Percentiles rank a stretch among this genome's conserved stretches.
Conservation (phyloP, 2,329 filamentous ascomycete species). For the Colletotrichum sp. region DNA sequence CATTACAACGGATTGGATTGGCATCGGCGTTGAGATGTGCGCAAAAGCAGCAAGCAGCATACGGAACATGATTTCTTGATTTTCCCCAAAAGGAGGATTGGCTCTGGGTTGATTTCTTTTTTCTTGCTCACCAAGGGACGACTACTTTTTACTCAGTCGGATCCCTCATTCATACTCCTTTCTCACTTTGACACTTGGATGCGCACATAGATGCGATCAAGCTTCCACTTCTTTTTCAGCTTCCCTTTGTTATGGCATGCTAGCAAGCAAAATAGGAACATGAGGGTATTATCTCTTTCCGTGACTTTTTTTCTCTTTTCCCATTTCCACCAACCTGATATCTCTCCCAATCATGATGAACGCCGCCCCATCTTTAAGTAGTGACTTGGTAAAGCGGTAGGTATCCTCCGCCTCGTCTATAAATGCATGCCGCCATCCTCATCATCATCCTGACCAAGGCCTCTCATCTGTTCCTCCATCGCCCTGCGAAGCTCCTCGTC, state of each 20-base stretch:
- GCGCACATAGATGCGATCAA: neutral
- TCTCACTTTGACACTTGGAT: neutral
- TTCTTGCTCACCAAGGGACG: neutral
- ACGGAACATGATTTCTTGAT: neutral
- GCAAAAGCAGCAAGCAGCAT: constrained; percentile 10
- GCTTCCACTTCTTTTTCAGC: neutral
- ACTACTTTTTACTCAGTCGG: neutral
- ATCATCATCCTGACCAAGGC: constrained; percentile 46
- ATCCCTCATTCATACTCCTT: neutral
- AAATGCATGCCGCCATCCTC: constrained; percentile 65
- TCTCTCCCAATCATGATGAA: neutral
- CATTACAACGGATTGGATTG: constrained; percentile 1
- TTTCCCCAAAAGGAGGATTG: neutral
- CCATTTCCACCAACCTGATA: neutral
- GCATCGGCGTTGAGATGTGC: constrained; percentile 13
- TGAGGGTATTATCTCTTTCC: constrained; percentile 15
- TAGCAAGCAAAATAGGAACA: constrained; percentile 20
- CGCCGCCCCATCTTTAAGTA: neutral
- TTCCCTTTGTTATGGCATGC: constrained; percentile 15
- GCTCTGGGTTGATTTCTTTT: neutral
- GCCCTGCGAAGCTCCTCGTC: constrained; percentile 65
- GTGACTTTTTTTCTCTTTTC: neutral
- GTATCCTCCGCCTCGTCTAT: constrained; percentile 35
- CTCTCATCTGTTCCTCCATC: constrained; percentile 59
- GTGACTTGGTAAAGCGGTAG: neutral